Evolutionary conservation across 2,329 filamentous ascomycete species (phyloP), one percentile per base, ranked within the genome.

Genomic region (Phaeosphaeria sp.): DNA sequence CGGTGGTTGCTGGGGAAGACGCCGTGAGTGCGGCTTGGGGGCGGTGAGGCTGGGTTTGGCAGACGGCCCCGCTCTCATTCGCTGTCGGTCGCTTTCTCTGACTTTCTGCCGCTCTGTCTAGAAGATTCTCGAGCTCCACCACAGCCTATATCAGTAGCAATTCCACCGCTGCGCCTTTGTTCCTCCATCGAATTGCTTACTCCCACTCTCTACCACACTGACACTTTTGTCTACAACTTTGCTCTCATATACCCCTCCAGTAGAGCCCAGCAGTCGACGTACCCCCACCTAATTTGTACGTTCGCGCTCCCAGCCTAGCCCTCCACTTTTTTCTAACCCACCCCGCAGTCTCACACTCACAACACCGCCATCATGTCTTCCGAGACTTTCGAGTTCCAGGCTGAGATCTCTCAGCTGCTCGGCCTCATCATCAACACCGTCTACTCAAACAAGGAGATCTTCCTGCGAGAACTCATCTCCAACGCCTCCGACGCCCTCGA

Each of bases 381-480:
- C 70, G 93, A 98, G 87, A 97, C 93, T 73, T 99, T 99, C 85
- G 94, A 98, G 90, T 99, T 98, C 87, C 95, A 99, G 90, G 95
- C 95, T 90, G 95, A 99, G 91, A 99, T 99, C 81, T 98, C 94
- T 91, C 95, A 99, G 92, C 92, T 99, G 71, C 91, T 99, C 80
- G 93, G 90, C 73, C 91, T 99, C 81, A 99, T 99, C 84, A 99
- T 99, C 89, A 99, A 99, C 91, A 98, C 95, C 71, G 95, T 99
- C 85, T 99, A 98, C 88, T 97, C 93, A 74, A 99, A 99, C 90
- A 99, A 99, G 88, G 95, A 98, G 85, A 98, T 99, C 80, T 99
- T 99, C 90, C 85, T 99, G 76, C 87, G 95, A 90, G 95, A 99
- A 85, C 80, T 99, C 75, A 92, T 99, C 78, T 98, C 95, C 84